Evolutionary conservation across 2,329 filamentous ascomycete species (phyloP).

Genomic region (Emmonsiellopsis sp.): DNA sequence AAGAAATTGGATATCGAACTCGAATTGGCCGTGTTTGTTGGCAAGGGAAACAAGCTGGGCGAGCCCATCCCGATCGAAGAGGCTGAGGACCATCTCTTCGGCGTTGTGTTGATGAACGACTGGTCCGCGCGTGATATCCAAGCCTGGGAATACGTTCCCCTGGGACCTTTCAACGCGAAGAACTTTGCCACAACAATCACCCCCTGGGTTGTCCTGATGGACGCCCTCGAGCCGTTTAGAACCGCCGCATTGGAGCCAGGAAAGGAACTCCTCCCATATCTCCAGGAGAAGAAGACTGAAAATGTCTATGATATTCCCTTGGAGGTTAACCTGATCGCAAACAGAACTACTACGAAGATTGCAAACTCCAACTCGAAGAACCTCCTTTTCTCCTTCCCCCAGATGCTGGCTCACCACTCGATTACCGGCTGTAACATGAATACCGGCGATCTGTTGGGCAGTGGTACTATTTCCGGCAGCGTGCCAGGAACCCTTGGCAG

Average conservation of each 20-base stretch:
- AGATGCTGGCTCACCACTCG: slow-evolving; percentile 73
- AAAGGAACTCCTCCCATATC: slow-evolving; percentile 48
- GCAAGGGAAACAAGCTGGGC: slow-evolving; percentile 55
- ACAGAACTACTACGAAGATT: slow-evolving; percentile 46
- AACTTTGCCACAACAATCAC: slow-evolving; percentile 73
- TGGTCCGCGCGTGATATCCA: slow-evolving; percentile 81
- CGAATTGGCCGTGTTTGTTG: slow-evolving; percentile 68
- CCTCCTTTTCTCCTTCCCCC: slow-evolving; percentile 71
- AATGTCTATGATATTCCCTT: slow-evolving; percentile 61
- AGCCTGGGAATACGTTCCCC: slow-evolving; percentile 72
- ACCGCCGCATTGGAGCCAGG: slow-evolving; percentile 46
- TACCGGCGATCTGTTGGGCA: slow-evolving; percentile 65
- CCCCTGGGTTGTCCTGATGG: slow-evolving; percentile 67
- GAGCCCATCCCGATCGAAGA: slow-evolving; percentile 51
- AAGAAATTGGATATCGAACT: slow-evolving; percentile 68
- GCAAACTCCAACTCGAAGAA: slow-evolving; percentile 53
- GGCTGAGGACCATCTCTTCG: slow-evolving; percentile 65
- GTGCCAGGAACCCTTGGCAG: slow-evolving; percentile 53
- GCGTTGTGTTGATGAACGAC: slow-evolving; percentile 74
- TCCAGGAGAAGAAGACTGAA: slow-evolving; percentile 51
- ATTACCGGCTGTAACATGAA: slow-evolving; percentile 66
- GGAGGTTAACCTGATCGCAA: slow-evolving; percentile 47
- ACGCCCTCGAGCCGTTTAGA: slow-evolving; percentile 63
- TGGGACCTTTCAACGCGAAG: slow-evolving; percentile 76
- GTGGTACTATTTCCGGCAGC: slow-evolving; percentile 65